Evolutionary conservation across 148 eudicot species (phyloP), one percentile per base, ranked within the genome.

Genomic region (Silene latifolia): DNA sequence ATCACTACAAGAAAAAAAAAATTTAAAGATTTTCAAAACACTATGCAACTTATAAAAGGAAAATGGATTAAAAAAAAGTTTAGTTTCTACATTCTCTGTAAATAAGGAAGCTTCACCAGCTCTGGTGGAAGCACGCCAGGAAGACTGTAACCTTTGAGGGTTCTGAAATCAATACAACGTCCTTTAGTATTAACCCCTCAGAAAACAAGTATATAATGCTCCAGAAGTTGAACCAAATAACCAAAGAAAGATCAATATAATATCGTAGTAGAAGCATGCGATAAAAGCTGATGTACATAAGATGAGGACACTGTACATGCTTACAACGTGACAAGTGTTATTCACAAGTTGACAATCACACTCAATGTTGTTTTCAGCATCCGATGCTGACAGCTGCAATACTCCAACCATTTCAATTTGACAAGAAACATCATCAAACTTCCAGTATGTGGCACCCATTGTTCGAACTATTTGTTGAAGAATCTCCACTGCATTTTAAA

Each of bases 91-190:
- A 91, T 69, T 1, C 51, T 53, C 62, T 54, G 85, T 46, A 91
- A 71, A 78, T 86, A 82, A 35, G 89, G 91, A 79, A 91, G 91
- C 77, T 85, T 86, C 67, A 74, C 84, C 58, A 87, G 78, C 78
- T 85, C 85, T 20, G 79, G 82, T 25, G 93, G 90, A 29, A 91
- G 93, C 63, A 82, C 74, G 5, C 97, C 97, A 32, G 93, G 90
- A 63, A 89, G 93, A 80, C 73, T 91, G 63, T 71, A 83, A 81
- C 85, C 69, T 82, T 91, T 91, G 24, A 87, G 88, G 32, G 77
- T 77, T 63, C 97, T 91, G 91, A 80, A 88, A 76, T 44, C 42
- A 57, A 70, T 44, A 60, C 3, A 58, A 60, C 48, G 27, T 15
- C 15, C 8, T 19, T 9, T 15, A 66, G 17, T 29, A 58, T 17